Conservation (phyloP, 2,329 filamentous ascomycete genomes). For the Cladophialophora yegresii region DNA sequence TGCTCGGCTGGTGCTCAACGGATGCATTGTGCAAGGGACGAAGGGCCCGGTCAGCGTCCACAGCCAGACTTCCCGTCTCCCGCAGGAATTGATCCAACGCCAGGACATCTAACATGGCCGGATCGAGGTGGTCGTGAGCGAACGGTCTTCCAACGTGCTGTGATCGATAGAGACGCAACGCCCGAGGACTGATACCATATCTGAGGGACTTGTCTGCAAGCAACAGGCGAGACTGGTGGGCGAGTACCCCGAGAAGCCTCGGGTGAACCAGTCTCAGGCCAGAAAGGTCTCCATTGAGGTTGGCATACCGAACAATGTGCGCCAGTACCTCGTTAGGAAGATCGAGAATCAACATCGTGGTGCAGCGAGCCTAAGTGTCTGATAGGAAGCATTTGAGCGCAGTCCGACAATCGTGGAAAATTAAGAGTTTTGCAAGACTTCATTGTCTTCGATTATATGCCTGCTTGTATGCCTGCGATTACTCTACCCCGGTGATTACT, state of each 20-base stretch:
- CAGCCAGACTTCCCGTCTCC: conserved; percentile 9
- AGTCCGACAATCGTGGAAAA: not conserved
- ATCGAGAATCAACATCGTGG: conserved; percentile 9
- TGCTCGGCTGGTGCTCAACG: not conserved
- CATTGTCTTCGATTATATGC: not conserved
- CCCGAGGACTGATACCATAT: conserved; percentile 14
- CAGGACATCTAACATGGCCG: conserved; percentile 11
- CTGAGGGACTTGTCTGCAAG: conserved; percentile 6
- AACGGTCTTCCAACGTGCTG: not conserved
- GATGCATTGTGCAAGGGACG: not conserved
- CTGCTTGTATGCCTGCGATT: too few relatives aligned
- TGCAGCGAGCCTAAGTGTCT: not conserved
- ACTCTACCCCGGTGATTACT: conserved; percentile 10
- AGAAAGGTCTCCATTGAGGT: conserved; percentile 20
- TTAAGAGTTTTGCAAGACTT: not conserved
- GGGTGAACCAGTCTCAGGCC: conserved; percentile 12
- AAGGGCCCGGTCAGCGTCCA: conserved; percentile 8
- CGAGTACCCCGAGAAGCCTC: not conserved
- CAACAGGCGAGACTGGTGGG: conserved; percentile 2
- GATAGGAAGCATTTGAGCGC: not conserved
- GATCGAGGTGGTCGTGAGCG: not conserved
- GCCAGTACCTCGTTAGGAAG: conserved; percentile 23
- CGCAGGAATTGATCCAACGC: conserved; percentile 18
- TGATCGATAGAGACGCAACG: conserved; percentile 6
- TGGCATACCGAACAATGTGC: conserved; percentile 19